Base-by-base conservation (phyloP, 2,329 filamentous ascomycete species). In the Whalleya microplaca region DNA sequence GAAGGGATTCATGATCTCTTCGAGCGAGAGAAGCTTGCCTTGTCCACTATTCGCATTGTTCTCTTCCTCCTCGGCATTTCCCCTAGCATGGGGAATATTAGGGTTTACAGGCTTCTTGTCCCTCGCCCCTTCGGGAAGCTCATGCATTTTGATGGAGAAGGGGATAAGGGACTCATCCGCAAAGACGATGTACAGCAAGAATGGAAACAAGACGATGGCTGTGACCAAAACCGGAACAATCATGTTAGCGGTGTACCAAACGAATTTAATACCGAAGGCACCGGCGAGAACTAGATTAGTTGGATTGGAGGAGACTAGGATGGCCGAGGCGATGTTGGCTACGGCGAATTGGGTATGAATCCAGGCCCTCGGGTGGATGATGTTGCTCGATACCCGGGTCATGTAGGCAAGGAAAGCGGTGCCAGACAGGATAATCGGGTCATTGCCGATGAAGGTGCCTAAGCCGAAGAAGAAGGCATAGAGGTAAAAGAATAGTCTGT, bases 361-460 rank as follows among this genome's bases (percentile, higher is more conserved):
- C 88, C 89, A 91, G 0, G 89, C 89, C 65, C 85, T 77, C 0
- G 89, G 88, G 54, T 89, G 84, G 10, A 81, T 74, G 55, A 92
- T 91, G 62, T 91, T 91, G 71, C 82, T 86, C 0, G 88, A 90
- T 0, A 90, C 87, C 6, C 87, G 79, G 0, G 88, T 91, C 87
- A 92, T 90, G 71, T 92, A 92, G 2, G 88, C 86, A 12, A 91
- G 79, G 53, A 91, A 91, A 0, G 89, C 83, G 0, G 88, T 92
- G 1, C 89, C 89, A 0, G 88, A 90, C 0, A 91, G 73, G 51
- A 91, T 90, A 60, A 91, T 87, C 0, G 89, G 88, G 62, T 92
- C 89, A 56, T 91, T 92, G 7, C 89, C 89, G 48, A 91, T 87
- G 64, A 88, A 88, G 66, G 76, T 84, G 1, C 87, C 87, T 0